Percentiles rank a stretch among this genome's conserved stretches.
Conservation (phyloP, 331 rosid genomes). For the Pyracantha coccinea region DNA sequence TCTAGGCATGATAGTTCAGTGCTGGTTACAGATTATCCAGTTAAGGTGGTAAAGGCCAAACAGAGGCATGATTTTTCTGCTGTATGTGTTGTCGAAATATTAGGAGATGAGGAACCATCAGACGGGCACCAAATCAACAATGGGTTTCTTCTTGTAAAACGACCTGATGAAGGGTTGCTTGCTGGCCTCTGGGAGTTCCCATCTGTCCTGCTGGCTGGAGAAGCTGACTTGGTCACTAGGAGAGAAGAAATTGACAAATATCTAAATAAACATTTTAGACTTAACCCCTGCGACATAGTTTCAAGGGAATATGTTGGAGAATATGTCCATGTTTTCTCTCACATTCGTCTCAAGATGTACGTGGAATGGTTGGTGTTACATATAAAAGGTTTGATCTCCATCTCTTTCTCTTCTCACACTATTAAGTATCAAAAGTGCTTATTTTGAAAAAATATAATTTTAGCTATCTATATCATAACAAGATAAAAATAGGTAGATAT, state of each 20-base stretch:
- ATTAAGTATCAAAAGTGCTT: neutral
- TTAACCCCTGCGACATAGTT: slow-evolving; percentile 38
- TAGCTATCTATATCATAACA: too few species aligned
- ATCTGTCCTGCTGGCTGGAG: slow-evolving; percentile 58
- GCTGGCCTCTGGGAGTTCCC: slow-evolving; percentile 99
- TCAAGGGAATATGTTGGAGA: slow-evolving; percentile 76
- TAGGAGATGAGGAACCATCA: slow-evolving; percentile 31
- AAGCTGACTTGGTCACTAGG: slow-evolving; percentile 38
- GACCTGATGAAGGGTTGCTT: slow-evolving; percentile 88
- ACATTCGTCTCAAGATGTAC: slow-evolving; percentile 83
- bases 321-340: slow-evolving; percentile 75
- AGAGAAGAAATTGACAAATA: slow-evolving; percentile 40
- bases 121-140: slow-evolving; percentile 24
- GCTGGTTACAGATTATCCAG: slow-evolving; percentile 77
- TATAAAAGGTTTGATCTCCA: slow-evolving; percentile 49
- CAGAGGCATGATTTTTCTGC: slow-evolving; percentile 64
- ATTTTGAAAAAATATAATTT: too few species aligned
- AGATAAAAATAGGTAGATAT: too few species aligned
- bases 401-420: neutral
- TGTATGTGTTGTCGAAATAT: slow-evolving; percentile 76
- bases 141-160: slow-evolving; percentile 71
- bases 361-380: slow-evolving; percentile 60
- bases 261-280: slow-evolving; percentile 39
- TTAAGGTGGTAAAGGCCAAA: slow-evolving; percentile 49
- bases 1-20: slow-evolving; percentile 41